phyloP scores from a whole-genome alignment of 768 basidiomycete species.

The Naganishia vaughanmartiniae region DNA sequence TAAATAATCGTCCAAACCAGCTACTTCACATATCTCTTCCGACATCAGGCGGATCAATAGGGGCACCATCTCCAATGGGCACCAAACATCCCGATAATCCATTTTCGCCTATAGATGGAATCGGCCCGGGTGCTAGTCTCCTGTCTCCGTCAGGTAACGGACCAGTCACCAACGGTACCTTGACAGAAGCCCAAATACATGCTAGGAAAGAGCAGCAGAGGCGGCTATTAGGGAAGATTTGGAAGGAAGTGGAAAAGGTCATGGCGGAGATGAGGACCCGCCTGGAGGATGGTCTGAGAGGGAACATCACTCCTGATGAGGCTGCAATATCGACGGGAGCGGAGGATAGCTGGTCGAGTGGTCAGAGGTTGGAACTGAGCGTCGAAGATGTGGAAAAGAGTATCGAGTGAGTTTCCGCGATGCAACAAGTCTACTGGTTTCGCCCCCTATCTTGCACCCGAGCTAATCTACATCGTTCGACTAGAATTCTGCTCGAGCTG shows the following conservation, averaged over 20 bases:
- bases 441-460: too few species aligned
- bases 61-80: neutral
- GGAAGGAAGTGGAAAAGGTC: constrained; percentile 89
- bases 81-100: constrained; percentile 14
- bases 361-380: neutral
- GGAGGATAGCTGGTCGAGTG: constrained; percentile 55
- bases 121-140: neutral
- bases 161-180: neutral
- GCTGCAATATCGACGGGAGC: neutral
- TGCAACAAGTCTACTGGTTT: neutral
- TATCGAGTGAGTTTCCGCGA: constrained; percentile 67
- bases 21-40: constrained; percentile 62
- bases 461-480: neutral
- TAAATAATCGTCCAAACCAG: constrained; percentile 85
- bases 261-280: constrained; percentile 85
- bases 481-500: constrained; percentile 81
- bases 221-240: constrained; percentile 91
- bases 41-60: neutral
- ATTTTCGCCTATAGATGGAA: constrained; percentile 12
- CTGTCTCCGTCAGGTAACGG: neutral
- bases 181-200: constrained; percentile 23
- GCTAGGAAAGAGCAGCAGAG: constrained; percentile 70
- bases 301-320: neutral
- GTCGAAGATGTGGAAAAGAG: constrained; percentile 96
- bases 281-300: constrained; percentile 70